A percentile compares a stretch with the other conserved stretches of the same genome.
Conservation (phyloP, 108 stramenopile species). For the Nitzschia inconspicua region DNA sequence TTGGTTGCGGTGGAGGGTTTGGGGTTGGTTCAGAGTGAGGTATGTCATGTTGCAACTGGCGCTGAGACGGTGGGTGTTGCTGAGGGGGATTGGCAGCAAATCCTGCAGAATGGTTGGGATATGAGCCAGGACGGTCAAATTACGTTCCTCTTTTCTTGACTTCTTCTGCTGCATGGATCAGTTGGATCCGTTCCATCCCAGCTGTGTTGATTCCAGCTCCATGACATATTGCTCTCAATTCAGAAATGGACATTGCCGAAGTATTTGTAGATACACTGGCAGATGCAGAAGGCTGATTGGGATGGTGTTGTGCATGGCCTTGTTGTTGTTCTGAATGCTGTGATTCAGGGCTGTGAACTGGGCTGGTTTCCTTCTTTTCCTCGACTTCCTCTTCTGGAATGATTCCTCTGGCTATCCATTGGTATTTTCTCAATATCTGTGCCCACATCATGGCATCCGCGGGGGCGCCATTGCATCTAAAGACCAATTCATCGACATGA, state of each 20-base stretch:
- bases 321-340: conserved; percentile 1
- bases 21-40: neutral
- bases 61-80: neutral
- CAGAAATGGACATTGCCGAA: conserved; percentile 35
- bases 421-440: conserved; percentile 37
- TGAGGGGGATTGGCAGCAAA: neutral
- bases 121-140: conserved; percentile 14
- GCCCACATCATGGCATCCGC: conserved; percentile 77
- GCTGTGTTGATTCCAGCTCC: conserved; percentile 76
- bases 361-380: conserved; percentile 14
- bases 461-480: conserved; percentile 58
- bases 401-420: neutral
- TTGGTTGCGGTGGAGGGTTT: neutral
- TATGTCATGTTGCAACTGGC: neutral
- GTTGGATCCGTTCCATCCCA: conserved; percentile 83
- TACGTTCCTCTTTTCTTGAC: conserved; percentile 35
- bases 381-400: conserved; percentile 2
- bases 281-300: conserved; percentile 7
- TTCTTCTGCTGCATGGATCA: conserved; percentile 57
- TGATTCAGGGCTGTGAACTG: neutral
- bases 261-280: too few relatives aligned
- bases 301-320: neutral
- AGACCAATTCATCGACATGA: conserved; percentile 76
- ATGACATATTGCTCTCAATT: conserved; percentile 78
- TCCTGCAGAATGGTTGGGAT: too few relatives aligned